phyloP scores from a whole-genome alignment of 202 grass and related monocot genomes.

The Alloteropsis angusta region DNA sequence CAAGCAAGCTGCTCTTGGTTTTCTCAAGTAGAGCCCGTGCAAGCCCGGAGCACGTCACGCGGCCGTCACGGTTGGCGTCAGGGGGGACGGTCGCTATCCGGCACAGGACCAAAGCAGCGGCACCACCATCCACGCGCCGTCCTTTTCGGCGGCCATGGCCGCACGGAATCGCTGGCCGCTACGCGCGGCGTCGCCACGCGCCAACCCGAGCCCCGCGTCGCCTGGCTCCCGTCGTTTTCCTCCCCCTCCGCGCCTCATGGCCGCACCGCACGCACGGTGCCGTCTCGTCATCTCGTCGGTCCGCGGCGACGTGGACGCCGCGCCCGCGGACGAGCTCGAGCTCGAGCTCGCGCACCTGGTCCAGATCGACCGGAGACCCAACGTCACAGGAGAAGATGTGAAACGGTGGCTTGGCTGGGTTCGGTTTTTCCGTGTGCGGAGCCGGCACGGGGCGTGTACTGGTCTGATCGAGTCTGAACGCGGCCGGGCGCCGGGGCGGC shows the following conservation, averaged over 20 bases:
- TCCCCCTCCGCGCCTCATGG: not conserved
- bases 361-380: not conserved
- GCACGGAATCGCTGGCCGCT: not conserved
- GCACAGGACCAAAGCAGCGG: not conserved
- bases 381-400: not conserved
- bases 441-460: not conserved
- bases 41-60: not conserved
- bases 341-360: not conserved
- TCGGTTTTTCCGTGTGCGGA: not conserved
- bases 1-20: no score
- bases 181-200: not conserved
- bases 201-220: not conserved
- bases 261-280: not conserved
- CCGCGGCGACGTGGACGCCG: not conserved
- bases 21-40: not conserved
- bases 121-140: not conserved
- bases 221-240: not conserved
- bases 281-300: not conserved
- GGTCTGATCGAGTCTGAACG: not conserved
- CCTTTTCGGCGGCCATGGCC: not conserved
- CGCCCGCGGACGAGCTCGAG: not conserved
- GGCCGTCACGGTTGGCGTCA: conserved; percentile 21
- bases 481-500: not conserved
- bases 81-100: not conserved
- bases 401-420: not conserved